Evolutionary conservation across 208 protist genomes (phyloP).

Genomic region (Leptomonas seymouri): DNA sequence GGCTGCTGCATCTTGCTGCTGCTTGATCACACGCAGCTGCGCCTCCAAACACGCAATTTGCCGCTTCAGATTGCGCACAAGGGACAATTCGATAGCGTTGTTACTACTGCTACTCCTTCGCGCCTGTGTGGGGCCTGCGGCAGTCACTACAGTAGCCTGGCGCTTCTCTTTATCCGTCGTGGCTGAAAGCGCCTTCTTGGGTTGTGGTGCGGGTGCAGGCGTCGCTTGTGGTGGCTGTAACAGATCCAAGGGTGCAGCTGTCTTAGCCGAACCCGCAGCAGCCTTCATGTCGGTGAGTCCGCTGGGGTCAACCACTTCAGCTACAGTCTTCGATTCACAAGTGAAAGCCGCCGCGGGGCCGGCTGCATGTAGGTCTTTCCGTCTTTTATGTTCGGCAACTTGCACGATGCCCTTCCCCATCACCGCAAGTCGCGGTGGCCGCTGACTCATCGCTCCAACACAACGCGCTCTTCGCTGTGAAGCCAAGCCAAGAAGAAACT

Average conservation of each 20-base stretch:
- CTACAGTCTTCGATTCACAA: background rate
- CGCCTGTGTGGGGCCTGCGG: background rate
- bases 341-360: background rate
- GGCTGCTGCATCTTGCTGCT: constrained; percentile 18
- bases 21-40: constrained; percentile 46
- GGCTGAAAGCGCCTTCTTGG: background rate
- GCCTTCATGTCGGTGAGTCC: background rate
- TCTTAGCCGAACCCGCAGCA: background rate
- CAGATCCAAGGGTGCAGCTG: background rate
- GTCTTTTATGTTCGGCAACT: background rate
- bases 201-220: background rate
- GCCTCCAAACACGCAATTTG: constrained; percentile 67
- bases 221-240: background rate
- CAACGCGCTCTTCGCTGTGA: background rate
- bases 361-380: background rate
- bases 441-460: background rate
- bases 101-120: background rate
- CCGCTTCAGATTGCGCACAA: constrained; percentile 72
- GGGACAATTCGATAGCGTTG: constrained; percentile 37
- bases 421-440: background rate
- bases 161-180: background rate
- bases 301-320: background rate
- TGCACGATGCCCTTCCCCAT: background rate
- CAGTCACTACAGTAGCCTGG: background rate
- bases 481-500: too few relatives aligned